These are phyloP conservation scores for Trypanosomatidae sp. DNA, from an alignment of 208 protist genomes.

Conservation along the genomic window DNA sequence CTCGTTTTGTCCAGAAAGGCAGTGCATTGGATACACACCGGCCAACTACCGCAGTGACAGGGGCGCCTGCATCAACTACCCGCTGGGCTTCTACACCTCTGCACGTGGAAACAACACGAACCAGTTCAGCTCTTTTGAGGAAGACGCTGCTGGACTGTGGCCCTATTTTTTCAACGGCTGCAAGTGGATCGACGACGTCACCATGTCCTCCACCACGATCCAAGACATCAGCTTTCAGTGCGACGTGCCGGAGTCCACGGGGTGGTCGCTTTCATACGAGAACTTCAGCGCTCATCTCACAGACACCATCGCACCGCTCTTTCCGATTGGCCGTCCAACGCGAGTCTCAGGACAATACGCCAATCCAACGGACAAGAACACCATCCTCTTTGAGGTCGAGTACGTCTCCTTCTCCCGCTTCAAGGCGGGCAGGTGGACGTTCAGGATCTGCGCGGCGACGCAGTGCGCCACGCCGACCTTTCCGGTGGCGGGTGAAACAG, in stretches of 20 bases:
- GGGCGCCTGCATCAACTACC: background rate
- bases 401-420: slow-evolving; percentile 32
- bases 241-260: slow-evolving; percentile 23
- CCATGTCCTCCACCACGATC: slow-evolving; percentile 25
- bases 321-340: slow-evolving; percentile 29
- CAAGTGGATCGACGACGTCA: slow-evolving; percentile 28
- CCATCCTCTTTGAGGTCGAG: slow-evolving; percentile 21
- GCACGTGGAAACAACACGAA: slow-evolving; percentile 27
- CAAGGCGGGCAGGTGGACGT: slow-evolving; percentile 21
- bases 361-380: slow-evolving; percentile 6
- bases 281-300: slow-evolving; percentile 25
- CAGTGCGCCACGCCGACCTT: slow-evolving; percentile 5
- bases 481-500: background rate
- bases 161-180: background rate
- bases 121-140: slow-evolving; percentile 31
- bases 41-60: slow-evolving; percentile 24
- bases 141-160: background rate
- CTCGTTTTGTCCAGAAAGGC: slow-evolving; percentile 12
- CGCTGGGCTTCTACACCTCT: slow-evolving; percentile 25
- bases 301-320: slow-evolving; percentile 27
- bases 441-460: slow-evolving; percentile 10
- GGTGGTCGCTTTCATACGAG: slow-evolving; percentile 24
- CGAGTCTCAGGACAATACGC: slow-evolving; percentile 20
- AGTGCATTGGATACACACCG: slow-evolving; percentile 19
- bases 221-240: slow-evolving; percentile 28